Evolutionary conservation across 2,329 filamentous ascomycete genomes (phyloP).

Genomic region (Xylariaceae sp.): DNA sequence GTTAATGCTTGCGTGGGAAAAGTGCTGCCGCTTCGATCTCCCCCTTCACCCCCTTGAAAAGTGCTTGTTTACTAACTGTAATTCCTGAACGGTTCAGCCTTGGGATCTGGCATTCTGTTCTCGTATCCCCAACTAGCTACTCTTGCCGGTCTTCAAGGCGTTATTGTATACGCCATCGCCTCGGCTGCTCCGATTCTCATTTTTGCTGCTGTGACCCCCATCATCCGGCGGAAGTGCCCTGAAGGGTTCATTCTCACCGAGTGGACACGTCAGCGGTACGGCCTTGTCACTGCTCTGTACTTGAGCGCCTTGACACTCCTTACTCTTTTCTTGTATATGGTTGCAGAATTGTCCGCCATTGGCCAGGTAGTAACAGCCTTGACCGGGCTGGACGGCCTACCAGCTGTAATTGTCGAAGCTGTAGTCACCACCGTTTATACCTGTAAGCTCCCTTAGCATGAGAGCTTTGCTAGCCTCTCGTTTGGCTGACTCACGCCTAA

Average conservation of each 20-base stretch:
- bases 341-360: conserved; percentile 79
- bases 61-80: conserved; percentile 43
- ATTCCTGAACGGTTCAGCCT: conserved; percentile 64
- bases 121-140: conserved; percentile 82
- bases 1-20: conserved; percentile 99
- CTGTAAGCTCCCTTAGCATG: conserved; percentile 54
- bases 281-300: conserved; percentile 70
- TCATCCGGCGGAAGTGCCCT: conserved; percentile 80
- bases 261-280: conserved; percentile 83
- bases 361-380: conserved; percentile 78
- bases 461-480: background rate
- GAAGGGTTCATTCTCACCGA: conserved; percentile 85
- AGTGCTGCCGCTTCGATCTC: conserved; percentile 82
- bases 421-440: conserved; percentile 83
- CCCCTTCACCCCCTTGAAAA: conserved; percentile 36
- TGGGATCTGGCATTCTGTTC: conserved; percentile 84
- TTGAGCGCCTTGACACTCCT: conserved; percentile 79
- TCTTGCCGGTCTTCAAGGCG: conserved; percentile 78
- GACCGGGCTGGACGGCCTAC: conserved; percentile 76
- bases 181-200: conserved; percentile 75
- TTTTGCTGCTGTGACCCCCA: conserved; percentile 76
- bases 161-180: conserved; percentile 76
- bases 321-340: conserved; percentile 87
- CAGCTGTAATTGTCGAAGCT: conserved; percentile 78
- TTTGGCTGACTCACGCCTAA: conserved; percentile 21